Evolutionary conservation across 495 filamentous ascomycete species (phyloP).

Genomic region (Bacidia gigantensis): DNA sequence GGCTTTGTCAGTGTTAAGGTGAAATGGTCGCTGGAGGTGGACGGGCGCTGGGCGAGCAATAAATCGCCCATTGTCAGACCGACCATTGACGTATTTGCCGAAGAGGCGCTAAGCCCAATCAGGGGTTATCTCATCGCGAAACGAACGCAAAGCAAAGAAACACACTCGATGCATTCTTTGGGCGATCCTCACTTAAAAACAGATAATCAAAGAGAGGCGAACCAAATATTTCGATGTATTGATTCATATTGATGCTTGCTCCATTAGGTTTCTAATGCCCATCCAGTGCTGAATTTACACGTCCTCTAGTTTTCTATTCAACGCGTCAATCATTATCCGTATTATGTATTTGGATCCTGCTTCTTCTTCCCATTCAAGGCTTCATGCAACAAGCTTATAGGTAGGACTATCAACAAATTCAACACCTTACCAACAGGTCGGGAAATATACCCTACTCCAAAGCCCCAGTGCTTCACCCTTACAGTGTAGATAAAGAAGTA

Average conservation of each 20-base stretch:
- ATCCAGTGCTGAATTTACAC: background rate
- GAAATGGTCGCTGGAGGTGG: no score
- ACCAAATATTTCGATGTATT: no score
- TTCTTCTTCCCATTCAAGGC: conserved; percentile 18
- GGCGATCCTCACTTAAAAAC: no score
- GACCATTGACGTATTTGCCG: no score
- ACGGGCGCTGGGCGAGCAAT: no score
- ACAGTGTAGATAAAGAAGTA: conserved; percentile 81
- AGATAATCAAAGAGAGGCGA: no score
- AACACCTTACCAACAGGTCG: conserved; percentile 34
- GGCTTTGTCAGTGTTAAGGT: no score
- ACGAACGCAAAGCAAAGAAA: no score
- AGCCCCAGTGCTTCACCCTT: conserved; percentile 57
- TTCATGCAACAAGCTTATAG: conserved; percentile 23
- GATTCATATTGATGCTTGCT: background rate
- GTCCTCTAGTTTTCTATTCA: background rate
- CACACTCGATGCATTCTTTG: no score
- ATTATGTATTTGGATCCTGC: background rate
- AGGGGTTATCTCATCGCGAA: no score
- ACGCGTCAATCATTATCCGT: background rate
- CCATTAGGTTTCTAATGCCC: background rate
- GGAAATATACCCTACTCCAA: conserved; percentile 51
- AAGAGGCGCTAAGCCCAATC: no score
- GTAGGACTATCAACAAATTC: conserved; percentile 21
- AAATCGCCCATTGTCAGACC: no score